Evolutionary conservation across 1,284 basidiomycete genomes (phyloP).

Genomic region (Bjerkandera adusta): DNA sequence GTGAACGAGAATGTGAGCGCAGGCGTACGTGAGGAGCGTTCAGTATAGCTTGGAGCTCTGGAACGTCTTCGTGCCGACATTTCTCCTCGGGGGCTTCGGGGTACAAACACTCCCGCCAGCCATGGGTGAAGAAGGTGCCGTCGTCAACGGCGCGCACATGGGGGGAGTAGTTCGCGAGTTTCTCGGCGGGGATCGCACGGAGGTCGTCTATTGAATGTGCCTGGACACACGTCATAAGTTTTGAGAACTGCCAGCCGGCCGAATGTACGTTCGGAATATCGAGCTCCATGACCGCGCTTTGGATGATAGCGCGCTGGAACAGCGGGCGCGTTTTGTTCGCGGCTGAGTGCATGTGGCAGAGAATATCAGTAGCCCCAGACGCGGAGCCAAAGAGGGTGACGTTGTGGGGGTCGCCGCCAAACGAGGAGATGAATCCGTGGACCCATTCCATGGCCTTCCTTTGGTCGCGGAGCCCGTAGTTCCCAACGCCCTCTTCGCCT

Average conservation of each 20-base stretch:
- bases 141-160: constrained; percentile 62
- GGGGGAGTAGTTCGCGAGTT: constrained; percentile 48
- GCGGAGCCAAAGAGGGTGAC: constrained; percentile 71
- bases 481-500: constrained; percentile 71
- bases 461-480: constrained; percentile 76
- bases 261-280: constrained; percentile 54
- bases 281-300: constrained; percentile 61
- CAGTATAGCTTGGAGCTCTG: constrained; percentile 25
- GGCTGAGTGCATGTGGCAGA: constrained; percentile 66
- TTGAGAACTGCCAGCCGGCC: constrained; percentile 65
- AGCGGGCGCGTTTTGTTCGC: constrained; percentile 56
- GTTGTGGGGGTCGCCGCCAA: constrained; percentile 71
- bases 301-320: constrained; percentile 66
- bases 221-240: constrained; percentile 53
- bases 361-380: constrained; percentile 69
- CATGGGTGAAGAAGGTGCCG: constrained; percentile 59
- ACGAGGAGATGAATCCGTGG: constrained; percentile 58
- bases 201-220: constrained; percentile 58
- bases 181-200: constrained; percentile 51
- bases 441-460: constrained; percentile 70
- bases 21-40: constrained; percentile 14
- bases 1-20: constrained; percentile 26
- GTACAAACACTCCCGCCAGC: constrained; percentile 51
- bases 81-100: constrained; percentile 28
- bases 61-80: constrained; percentile 22